Percentiles rank a stretch among this genome's conserved stretches.
phyloP scores from a whole-genome alignment of 306 rosid species.

The Sicyos baderoa region DNA sequence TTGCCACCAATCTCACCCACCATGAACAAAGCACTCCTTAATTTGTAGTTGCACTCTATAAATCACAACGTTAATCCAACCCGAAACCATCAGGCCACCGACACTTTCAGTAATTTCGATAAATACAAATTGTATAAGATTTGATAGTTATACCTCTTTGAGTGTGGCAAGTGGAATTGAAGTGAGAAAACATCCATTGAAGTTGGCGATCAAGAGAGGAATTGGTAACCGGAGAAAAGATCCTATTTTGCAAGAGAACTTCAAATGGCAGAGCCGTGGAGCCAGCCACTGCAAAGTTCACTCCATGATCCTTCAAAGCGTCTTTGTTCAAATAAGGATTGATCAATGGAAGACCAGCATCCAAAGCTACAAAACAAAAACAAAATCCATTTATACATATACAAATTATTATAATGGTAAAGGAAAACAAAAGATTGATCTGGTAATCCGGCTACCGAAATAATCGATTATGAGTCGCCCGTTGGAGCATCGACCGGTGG shows the following conservation, averaged over 20 bases:
- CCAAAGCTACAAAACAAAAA: background rate
- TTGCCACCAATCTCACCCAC: constrained; percentile 25
- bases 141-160: too few relatives aligned
- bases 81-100: too few relatives aligned
- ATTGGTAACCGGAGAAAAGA: background rate
- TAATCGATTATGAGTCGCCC: constrained; percentile 22
- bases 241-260: background rate
- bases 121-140: too few relatives aligned
- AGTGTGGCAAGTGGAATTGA: background rate
- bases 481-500: constrained; percentile 21
- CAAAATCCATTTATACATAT: too few relatives aligned
- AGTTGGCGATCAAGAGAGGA: constrained; percentile 13
- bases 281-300: constrained; percentile 23
- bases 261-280: constrained; percentile 18
- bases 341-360: constrained; percentile 19
- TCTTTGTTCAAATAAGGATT: constrained; percentile 12
- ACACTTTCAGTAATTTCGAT: too few relatives aligned
- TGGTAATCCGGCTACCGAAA: background rate
- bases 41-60: constrained; percentile 20
- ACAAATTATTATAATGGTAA: too few relatives aligned
- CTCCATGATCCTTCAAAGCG: constrained; percentile 7
- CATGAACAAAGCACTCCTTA: constrained; percentile 16
- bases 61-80: too few relatives aligned
- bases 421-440: too few relatives aligned
- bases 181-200: constrained; percentile 22